Evolutionary conservation across 202 grass and related monocot species (phyloP).

Genomic region (Cymbopogon flexuosus): DNA sequence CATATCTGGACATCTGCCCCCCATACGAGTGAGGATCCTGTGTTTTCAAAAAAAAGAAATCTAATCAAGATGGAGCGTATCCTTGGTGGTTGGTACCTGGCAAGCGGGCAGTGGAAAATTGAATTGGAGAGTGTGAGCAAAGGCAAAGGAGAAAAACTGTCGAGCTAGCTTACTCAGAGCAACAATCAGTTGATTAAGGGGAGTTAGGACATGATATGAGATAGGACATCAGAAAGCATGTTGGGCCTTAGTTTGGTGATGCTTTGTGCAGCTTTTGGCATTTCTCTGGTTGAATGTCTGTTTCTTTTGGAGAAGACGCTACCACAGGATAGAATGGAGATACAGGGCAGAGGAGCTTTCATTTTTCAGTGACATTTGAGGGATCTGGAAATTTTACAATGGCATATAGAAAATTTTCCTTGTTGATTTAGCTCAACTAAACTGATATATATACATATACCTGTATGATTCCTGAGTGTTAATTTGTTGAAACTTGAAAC

Average conservation of each 20-base stretch:
- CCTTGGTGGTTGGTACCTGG: neutral
- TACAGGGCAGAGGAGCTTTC: neutral
- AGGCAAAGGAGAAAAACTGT: neutral
- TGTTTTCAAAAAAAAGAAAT: neutral
- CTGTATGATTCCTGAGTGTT: neutral
- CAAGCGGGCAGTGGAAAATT: neutral
- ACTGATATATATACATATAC: neutral
- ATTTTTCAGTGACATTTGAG: neutral
- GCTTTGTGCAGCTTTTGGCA: neutral
- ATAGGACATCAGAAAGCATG: neutral
- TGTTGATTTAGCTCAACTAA: neutral
- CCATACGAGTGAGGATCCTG: too few species aligned
- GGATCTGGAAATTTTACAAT: neutral
- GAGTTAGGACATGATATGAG: neutral
- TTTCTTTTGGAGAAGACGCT: neutral
- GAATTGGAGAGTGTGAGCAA: neutral
- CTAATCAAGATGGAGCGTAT: neutral
- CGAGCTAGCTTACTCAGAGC: neutral
- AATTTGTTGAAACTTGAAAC: slow-evolving; percentile 10
- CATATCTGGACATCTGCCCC: too few species aligned
- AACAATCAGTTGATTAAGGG: neutral
- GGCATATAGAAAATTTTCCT: neutral
- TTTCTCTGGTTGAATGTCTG: neutral
- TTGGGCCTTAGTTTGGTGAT: neutral
- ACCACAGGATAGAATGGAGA: neutral